phyloP scores from a whole-genome alignment of 2,329 filamentous ascomycete genomes.

The Rugonectria rugulosa region DNA sequence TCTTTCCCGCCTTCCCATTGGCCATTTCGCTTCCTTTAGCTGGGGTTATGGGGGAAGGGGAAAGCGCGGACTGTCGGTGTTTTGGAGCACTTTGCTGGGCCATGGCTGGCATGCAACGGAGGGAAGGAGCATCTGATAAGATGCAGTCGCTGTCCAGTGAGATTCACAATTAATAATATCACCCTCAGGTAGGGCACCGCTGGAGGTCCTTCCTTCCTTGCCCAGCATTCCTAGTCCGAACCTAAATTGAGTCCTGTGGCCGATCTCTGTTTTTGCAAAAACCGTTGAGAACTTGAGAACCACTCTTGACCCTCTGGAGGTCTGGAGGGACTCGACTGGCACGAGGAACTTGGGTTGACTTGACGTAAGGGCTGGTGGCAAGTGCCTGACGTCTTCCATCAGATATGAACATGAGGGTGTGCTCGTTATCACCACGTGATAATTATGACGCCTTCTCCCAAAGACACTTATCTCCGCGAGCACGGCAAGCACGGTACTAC shows the following conservation, averaged over 20 bases:
- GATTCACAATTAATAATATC: slow-evolving; percentile 22
- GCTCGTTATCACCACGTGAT: slow-evolving; percentile 7
- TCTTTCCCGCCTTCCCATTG: background rate
- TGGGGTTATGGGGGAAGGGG: background rate
- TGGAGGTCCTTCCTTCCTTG: slow-evolving; percentile 3
- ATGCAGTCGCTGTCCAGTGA: background rate
- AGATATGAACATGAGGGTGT: background rate
- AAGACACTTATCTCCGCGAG: too few species aligned
- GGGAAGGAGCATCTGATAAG: slow-evolving; percentile 19
- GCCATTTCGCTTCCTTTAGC: background rate
- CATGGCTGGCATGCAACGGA: background rate
- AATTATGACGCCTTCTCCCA: background rate
- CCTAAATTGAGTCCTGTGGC: background rate
- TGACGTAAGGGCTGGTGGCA: too few species aligned
- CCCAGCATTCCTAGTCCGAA: background rate
- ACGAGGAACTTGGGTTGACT: too few species aligned
- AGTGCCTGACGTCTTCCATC: slow-evolving; percentile 7
- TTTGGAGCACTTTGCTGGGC: background rate
- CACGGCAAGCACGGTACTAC: too few species aligned
- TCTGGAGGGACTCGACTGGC: background rate
- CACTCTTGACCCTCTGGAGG: background rate
- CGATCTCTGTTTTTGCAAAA: background rate
- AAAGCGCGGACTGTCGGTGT: slow-evolving; percentile 6
- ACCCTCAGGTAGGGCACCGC: background rate
- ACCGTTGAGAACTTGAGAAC: too few species aligned